phyloP scores from a whole-genome alignment of 768 basidiomycete genomes.

The Suillus occidentalis region DNA sequence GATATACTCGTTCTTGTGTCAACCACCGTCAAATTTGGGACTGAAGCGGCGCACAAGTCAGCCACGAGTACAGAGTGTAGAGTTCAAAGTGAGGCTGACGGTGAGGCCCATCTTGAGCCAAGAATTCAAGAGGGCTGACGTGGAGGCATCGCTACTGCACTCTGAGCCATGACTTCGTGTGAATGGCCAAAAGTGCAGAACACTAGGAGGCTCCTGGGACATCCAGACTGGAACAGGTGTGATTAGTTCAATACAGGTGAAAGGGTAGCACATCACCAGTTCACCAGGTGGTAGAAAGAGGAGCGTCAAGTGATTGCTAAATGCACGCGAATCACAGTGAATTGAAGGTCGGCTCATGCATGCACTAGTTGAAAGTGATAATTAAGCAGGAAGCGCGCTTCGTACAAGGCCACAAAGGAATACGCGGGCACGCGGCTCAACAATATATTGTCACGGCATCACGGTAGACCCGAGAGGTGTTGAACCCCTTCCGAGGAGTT shows the following conservation, averaged over 20 bases:
- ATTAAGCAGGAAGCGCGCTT: neutral
- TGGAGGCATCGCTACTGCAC: neutral
- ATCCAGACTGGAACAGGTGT: neutral
- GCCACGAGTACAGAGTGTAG: conserved; percentile 3
- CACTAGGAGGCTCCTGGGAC: too few relatives aligned
- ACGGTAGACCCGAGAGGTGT: neutral
- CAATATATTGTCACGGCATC: neutral
- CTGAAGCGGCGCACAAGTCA: neutral
- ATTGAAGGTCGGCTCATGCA: neutral
- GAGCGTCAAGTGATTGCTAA: neutral
- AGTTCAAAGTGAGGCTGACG: neutral
- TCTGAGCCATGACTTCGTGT: too few relatives aligned
- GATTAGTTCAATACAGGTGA: neutral
- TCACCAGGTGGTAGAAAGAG: neutral
- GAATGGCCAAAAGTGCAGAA: too few relatives aligned
- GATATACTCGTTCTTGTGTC: neutral
- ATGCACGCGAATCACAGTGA: neutral
- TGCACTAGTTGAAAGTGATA: neutral
- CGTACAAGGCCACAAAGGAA: neutral
- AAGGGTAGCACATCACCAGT: too few relatives aligned
- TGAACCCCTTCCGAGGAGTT: neutral
- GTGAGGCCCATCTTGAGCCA: neutral
- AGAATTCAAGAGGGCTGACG: neutral
- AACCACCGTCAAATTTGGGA: neutral
- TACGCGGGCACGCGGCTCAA: neutral